Conservation (phyloP, 306 rosid species). For the Vigna mungo region DNA sequence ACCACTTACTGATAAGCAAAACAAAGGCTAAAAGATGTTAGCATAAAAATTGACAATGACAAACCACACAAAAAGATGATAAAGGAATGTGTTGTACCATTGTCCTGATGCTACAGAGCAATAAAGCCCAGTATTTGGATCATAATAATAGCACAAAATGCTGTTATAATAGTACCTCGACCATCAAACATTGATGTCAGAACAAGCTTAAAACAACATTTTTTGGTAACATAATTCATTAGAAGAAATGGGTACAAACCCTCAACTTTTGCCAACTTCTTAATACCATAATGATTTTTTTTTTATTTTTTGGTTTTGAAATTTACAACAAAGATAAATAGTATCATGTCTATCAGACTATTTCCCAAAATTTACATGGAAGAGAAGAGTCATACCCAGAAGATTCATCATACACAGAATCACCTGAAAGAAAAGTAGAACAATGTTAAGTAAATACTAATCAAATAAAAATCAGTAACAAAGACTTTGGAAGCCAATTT, state of each 20-base stretch:
- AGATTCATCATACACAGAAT: conserved; percentile 70
- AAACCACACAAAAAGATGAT: conserved; percentile 34
- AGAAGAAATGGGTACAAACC: not conserved
- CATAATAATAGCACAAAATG: conserved; percentile 59
- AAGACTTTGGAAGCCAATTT: conserved; percentile 38
- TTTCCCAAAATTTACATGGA: conserved; percentile 29
- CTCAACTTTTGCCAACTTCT: conserved; percentile 3
- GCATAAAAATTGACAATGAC: conserved; percentile 27
- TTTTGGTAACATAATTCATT: conserved; percentile 23
- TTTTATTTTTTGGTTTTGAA: not conserved
- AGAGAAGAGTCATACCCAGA: conserved; percentile 60
- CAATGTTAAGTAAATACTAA: conserved; percentile 15
- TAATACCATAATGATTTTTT: not conserved
- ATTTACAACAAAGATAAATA: not conserved
- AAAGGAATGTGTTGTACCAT: conserved; percentile 52
- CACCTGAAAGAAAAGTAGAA: conserved; percentile 53
- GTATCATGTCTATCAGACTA: not conserved
- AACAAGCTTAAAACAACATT: conserved; percentile 21
- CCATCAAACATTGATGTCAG: conserved; percentile 32
- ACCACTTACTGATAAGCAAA: not conserved
- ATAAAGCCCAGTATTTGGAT: conserved; percentile 60
- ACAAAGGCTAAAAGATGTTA: not conserved
- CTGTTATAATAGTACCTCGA: conserved; percentile 81
- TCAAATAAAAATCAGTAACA: conserved; percentile 19
- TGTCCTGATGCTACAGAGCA: conserved; percentile 69